Percentiles rank a stretch among this genome's conserved stretches.
phyloP scores from a whole-genome alignment of 2,329 filamentous ascomycete genomes.

The Ophiostoma novo-ulmi region DNA sequence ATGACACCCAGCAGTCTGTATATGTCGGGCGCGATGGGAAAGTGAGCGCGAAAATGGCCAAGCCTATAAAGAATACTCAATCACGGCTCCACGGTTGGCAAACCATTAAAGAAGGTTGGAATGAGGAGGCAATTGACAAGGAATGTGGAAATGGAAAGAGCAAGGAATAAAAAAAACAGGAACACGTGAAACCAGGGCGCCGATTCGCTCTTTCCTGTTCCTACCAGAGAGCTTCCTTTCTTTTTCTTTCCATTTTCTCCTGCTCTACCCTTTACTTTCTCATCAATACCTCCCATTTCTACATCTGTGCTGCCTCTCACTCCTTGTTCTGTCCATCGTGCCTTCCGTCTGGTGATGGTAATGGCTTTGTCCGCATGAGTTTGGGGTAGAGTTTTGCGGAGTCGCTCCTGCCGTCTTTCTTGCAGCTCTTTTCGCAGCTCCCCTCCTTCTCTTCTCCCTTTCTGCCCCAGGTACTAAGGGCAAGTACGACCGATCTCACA shows the following conservation, averaged over 20 bases:
- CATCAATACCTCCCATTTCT: neutral
- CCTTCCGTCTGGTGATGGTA: neutral
- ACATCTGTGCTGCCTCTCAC: neutral
- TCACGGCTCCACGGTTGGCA: neutral
- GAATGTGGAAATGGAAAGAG: neutral
- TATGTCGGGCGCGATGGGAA: neutral
- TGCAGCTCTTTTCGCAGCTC: neutral
- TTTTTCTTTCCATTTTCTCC: neutral
- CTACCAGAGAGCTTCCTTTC: neutral
- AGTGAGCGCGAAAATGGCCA: neutral
- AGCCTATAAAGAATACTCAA: neutral
- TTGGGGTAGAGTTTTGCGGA: slow-evolving; percentile 13
- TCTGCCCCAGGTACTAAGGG: neutral
- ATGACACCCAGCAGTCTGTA: slow-evolving; percentile 1
- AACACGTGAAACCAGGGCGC: neutral
- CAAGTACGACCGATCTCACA: slow-evolving; percentile 2
- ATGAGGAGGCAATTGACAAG: neutral
- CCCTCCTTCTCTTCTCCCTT: neutral
- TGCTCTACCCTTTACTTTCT: neutral
- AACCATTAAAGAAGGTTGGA: neutral
- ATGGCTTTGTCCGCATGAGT: neutral
- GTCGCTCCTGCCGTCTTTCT: slow-evolving; percentile 4
- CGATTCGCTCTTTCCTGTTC: neutral
- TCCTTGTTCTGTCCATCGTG: slow-evolving; percentile 2
- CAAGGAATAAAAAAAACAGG: neutral